phyloP scores from a whole-genome alignment of 345 rosid genomes.

The Hibiscus mutabilis region DNA sequence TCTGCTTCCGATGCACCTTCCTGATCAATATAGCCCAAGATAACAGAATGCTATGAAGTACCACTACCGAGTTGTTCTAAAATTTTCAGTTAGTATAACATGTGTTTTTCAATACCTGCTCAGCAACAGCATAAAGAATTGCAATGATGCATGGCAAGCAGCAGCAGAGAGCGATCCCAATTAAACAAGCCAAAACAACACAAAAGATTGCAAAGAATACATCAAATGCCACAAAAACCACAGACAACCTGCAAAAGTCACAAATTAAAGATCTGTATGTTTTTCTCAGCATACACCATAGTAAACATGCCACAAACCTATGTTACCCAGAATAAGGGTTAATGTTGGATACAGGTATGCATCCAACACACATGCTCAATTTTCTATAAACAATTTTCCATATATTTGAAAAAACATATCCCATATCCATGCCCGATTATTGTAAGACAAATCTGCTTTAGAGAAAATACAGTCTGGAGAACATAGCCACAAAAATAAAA shows the following conservation, averaged over 20 bases:
- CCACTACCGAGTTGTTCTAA: neutral
- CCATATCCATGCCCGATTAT: neutral
- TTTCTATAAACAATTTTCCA: neutral
- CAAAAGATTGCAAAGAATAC: conserved; percentile 97
- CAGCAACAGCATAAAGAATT: conserved; percentile 91
- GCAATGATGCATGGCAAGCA: conserved; percentile 98
- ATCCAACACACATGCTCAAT: neutral
- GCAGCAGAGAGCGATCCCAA: conserved; percentile 95
- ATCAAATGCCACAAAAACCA: conserved; percentile 92
- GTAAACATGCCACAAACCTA: neutral
- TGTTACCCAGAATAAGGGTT: neutral
- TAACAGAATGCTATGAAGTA: conserved; percentile 7
- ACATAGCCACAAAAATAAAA: neutral
- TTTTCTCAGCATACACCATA: neutral
- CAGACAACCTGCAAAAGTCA: conserved; percentile 76
- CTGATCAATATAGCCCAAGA: conserved; percentile 33
- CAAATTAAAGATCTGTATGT: conserved; percentile 19
- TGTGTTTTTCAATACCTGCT: conserved; percentile 48
- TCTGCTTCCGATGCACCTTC: conserved; percentile 99
- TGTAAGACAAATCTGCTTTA: neutral
- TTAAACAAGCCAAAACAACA: conserved; percentile 92
- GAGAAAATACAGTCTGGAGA: neutral
- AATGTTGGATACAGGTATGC: neutral
- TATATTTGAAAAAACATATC: neutral
- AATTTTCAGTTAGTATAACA: neutral